phyloP scores from a whole-genome alignment of 352 stramenopile species.

The Phytophthora foliorum region DNA sequence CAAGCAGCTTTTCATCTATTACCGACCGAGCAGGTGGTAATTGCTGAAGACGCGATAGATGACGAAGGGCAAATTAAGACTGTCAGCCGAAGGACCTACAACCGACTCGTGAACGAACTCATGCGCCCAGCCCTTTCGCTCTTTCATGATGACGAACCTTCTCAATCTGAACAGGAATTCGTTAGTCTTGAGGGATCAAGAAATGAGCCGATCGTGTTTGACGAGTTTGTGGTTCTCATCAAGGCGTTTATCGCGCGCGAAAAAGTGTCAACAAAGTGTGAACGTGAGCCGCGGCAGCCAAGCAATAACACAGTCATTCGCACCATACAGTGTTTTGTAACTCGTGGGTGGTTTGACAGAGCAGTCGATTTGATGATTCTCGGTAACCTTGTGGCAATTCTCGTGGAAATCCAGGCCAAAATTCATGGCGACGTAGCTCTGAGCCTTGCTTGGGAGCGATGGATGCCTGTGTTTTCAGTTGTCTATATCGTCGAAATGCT shows the following conservation, averaged over 20 bases:
- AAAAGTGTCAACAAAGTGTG: constrained; percentile 16
- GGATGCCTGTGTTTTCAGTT: constrained; percentile 77
- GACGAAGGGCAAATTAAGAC: constrained; percentile 29
- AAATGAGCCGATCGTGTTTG: constrained; percentile 33
- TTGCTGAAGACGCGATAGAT: not conserved
- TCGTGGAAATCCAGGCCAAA: constrained; percentile 62
- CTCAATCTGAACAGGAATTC: constrained; percentile 2
- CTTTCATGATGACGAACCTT: constrained; percentile 32
- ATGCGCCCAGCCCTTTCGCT: constrained; percentile 44
- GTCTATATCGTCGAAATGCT: constrained; percentile 87
- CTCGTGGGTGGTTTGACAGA: constrained; percentile 46
- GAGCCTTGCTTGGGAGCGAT: constrained; percentile 53
- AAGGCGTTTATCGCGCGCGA: constrained; percentile 36
- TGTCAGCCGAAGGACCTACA: constrained; percentile 39
- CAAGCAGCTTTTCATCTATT: constrained; percentile 60
- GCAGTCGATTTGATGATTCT: constrained; percentile 52
- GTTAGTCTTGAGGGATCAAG: constrained; percentile 6
- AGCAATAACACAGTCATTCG: constrained; percentile 35
- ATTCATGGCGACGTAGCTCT: constrained; percentile 35
- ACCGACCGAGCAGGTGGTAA: constrained; percentile 22
- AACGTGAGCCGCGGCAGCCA: constrained; percentile 11
- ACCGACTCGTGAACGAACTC: constrained; percentile 38
- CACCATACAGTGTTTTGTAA: constrained; percentile 37
- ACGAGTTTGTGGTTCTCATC: constrained; percentile 45
- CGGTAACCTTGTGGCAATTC: constrained; percentile 54